phyloP scores from a whole-genome alignment of 106 monocot genomes.

The Allium cepa region DNA sequence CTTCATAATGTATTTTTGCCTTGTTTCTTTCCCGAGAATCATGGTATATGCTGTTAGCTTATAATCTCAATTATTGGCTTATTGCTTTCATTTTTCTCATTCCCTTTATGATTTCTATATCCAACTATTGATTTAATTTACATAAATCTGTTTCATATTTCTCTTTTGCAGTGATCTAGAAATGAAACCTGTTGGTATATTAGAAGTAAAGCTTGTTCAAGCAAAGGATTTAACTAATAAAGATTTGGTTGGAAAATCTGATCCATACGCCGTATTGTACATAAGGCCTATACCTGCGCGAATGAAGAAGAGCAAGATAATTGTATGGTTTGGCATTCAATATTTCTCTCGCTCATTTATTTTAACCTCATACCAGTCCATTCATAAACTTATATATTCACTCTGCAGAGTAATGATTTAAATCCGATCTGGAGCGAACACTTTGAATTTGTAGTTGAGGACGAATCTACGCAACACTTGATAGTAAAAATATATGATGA shows the following conservation, averaged over 20 bases:
- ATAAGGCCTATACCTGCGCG: conserved; percentile 66
- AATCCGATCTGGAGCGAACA: conserved; percentile 91
- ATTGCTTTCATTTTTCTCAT: not conserved
- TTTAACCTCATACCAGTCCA: conserved; percentile 3
- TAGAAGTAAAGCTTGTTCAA: conserved; percentile 87
- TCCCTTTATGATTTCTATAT: not conserved
- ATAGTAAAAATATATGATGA: conserved; percentile 87
- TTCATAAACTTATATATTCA: conserved; percentile 46
- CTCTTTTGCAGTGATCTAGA: conserved; percentile 55
- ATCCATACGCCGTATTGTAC: conserved; percentile 67
- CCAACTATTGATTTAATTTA: no score
- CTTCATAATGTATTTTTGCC: no score
- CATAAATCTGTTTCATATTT: no score
- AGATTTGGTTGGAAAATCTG: conserved; percentile 71
- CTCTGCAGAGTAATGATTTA: conserved; percentile 71
- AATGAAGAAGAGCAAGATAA: conserved; percentile 85
- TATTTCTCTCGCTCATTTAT: not conserved
- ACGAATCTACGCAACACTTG: conserved; percentile 52
- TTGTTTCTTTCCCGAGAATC: no score
- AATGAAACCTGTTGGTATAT: conserved; percentile 70
- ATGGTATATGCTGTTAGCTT: not conserved
- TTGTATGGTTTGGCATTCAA: conserved; percentile 32
- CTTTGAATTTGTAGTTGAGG: conserved; percentile 76
- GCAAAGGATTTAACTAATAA: conserved; percentile 33
- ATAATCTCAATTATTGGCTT: not conserved